These are phyloP conservation scores for Chrysopogon serrulatus DNA, from an alignment of 176 grass and related monocot species.

Conservation along the genomic window DNA sequence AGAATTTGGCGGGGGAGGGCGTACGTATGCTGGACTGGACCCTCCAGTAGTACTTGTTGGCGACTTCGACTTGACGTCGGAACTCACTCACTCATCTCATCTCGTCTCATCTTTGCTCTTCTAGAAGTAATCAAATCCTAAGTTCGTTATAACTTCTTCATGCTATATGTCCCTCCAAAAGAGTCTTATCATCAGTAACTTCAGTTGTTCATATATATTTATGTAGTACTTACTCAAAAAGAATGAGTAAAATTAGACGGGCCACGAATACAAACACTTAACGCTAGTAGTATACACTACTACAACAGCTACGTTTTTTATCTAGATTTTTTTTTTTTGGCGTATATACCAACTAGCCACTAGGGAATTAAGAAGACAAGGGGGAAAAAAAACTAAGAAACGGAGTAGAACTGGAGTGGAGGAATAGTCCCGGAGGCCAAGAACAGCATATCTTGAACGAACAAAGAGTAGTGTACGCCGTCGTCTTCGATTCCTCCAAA, in stretches of 20 bases:
- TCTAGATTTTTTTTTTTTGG: neutral
- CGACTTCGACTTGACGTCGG: slow-evolving; percentile 31
- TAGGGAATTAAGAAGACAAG: neutral
- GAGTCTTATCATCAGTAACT: neutral
- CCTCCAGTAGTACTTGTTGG: neutral
- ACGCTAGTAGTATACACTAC: neutral
- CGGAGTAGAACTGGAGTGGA: slow-evolving; percentile 42
- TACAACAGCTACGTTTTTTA: slow-evolving; percentile 15
- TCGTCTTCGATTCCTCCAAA: slow-evolving; percentile 18
- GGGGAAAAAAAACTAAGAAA: slow-evolving; percentile 2
- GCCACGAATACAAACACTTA: slow-evolving; percentile 11
- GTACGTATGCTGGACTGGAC: slow-evolving; percentile 15
- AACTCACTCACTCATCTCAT: neutral
- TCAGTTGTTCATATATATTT: neutral
- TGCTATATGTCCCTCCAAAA: neutral
- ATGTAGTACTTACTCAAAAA: slow-evolving; percentile 29
- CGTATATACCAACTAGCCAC: slow-evolving; percentile 19
- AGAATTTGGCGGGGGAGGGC: slow-evolving; percentile 30
- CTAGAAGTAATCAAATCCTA: slow-evolving; percentile 1
- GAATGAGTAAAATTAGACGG: slow-evolving; percentile 46
- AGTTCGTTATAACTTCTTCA: neutral
- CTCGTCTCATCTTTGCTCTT: slow-evolving; percentile 7
- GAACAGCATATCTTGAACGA: slow-evolving; percentile 8
- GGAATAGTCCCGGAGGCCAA: neutral
- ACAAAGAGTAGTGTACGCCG: neutral